These are phyloP conservation scores for Mycosphaerelloides madeirae DNA, from an alignment of 2,329 filamentous ascomycete genomes.

Conservation along the genomic window DNA sequence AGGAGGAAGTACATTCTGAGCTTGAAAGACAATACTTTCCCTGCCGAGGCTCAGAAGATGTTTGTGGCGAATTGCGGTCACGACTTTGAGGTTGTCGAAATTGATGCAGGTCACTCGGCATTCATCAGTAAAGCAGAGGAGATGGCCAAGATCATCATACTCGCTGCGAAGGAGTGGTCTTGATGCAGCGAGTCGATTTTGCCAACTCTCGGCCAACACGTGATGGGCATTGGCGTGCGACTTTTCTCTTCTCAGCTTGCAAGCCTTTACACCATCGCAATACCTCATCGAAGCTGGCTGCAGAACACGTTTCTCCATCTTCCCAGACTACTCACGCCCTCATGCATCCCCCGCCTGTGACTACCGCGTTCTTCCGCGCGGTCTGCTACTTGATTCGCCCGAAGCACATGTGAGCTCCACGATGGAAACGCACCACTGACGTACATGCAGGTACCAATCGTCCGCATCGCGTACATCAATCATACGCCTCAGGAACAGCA, in stretches of 20 bases:
- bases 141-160: conserved; percentile 9
- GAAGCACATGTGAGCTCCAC: conserved; percentile 6
- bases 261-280: too few relatives aligned
- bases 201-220: too few relatives aligned
- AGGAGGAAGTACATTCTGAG: conserved; percentile 12
- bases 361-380: background rate
- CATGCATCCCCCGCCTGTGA: background rate
- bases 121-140: conserved; percentile 9
- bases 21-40: conserved; percentile 8
- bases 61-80: conserved; percentile 9
- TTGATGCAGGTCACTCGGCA: conserved; percentile 13
- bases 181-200: background rate
- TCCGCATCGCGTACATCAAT: conserved; percentile 6
- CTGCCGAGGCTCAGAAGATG: conserved; percentile 6
- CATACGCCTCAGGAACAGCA: conserved; percentile 11
- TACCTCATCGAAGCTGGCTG: too few relatives aligned
- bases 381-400: conserved; percentile 1
- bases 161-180: conserved; percentile 4
- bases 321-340: background rate
- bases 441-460: conserved; percentile 1
- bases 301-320: background rate
- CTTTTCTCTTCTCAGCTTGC: too few relatives aligned
- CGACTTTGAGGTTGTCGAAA: conserved; percentile 13
- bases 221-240: background rate
- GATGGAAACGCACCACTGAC: conserved; percentile 3